Base-by-base conservation (phyloP, 2,329 filamentous ascomycete genomes). In the Fusarium sp. region DNA sequence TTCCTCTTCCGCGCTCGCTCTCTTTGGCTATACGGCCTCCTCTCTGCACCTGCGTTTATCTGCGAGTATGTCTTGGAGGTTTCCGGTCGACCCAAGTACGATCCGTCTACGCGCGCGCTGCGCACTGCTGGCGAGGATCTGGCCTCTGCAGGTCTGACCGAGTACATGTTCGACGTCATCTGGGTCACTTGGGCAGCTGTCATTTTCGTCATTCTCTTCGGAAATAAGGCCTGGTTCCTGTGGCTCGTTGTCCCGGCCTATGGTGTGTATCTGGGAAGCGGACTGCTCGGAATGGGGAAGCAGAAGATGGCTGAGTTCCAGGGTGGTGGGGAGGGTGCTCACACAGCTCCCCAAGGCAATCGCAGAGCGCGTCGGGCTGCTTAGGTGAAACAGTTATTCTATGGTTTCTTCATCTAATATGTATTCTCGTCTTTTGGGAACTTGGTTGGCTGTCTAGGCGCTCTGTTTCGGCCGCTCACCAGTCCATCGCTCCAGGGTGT, bases 121-220 rank as follows among this genome's bases (percentile, higher is more conserved):
- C 88, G 86, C 73, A 86, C 84, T 29, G 81, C 91, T 1, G 94
- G 95, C 38, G 93, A 98, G 74, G 95, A 99, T 75, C 85, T 99
- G 47, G 87, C 90, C 49, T 91, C 92, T 9, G 84, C 89, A 31
- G 95, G 95, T 5, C 79, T 99, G 80, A 98, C 94, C 10, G 95
- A 97, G 78, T 98, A 96, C 81, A 92, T 98, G 90, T 99, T 96
- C 84, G 95, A 99, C 78, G 86, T 97, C 45, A 81, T 97, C 49
- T 98, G 97, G 85, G 92, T 96, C 79, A 97, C 93, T 0, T 97
- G 93, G 88, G 88, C 86, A 10, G 90, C 88, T 49, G 80, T 92
- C 36, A 77, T 88, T 9, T 75, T 89, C n/a, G 93, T 89, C 13
- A 83, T 89, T 14, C 63, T 96, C 25, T 84, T 94, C 43, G 95